Base-by-base conservation (phyloP, 2,329 filamentous ascomycete genomes). In the Camillea tinctor region DNA sequence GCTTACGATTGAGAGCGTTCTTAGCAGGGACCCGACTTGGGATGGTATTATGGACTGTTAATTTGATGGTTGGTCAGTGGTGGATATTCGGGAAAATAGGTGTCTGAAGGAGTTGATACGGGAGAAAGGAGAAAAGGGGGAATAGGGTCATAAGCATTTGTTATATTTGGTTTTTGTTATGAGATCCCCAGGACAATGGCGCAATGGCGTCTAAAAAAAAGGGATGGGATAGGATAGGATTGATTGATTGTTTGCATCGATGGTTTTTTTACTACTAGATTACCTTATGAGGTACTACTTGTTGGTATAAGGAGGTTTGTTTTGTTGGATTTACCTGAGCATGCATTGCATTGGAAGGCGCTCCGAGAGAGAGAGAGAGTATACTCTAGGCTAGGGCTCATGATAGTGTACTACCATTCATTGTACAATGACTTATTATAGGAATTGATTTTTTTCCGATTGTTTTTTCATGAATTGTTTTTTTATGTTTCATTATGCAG, bases 1-100 rank as follows among this genome's bases (percentile, higher is more conserved):
- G 68, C 79, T 87, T 68, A 91, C 88, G 0, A 80, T 91, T 13
- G 74, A 81, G 56, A 84, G 80, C 69, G 83, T 85, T 30, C 57
- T 77, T 56, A 67, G 66, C 61, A 71, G 64, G 57, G 72, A 74
- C 26, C 65, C 67, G 5, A 71, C 67, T 3, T 74, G 71, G 71
- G 63, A 73, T 50, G 72, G 72, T 20, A 59, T 69, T 50, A 53
- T 69, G 24, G 68, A 68, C 60, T 70, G 63, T 52, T 70, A 36
- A 68, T 60, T 52, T 15, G 40, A 23, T 52, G 57, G 56, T 11
- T 55, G 40, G 36, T 23, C 26, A 4, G 52, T 11, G n/a, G 22
- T 5, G 52, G 52, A 48, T 30, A 30, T 30, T 30, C n/a, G n/a
- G 26, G 26, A 11, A 30, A 30, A 30, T 7, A 30, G 26, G 26